Percentiles rank a stretch among this genome's conserved stretches.
phyloP scores from a whole-genome alignment of 495 filamentous ascomycete species.

The Lepidopterella palustris region DNA sequence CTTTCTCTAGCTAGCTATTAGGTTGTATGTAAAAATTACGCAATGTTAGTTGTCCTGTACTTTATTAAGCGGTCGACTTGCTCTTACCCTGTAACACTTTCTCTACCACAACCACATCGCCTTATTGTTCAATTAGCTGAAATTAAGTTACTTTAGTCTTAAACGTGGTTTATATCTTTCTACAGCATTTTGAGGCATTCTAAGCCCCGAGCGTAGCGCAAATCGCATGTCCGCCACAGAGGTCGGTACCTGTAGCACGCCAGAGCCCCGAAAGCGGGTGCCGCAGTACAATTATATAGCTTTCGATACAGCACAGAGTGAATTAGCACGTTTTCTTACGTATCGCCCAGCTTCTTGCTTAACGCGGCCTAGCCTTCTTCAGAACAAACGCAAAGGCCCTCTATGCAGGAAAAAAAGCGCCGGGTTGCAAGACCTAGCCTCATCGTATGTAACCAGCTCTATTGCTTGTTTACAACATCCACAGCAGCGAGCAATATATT shows the following conservation, averaged over 20 bases:
- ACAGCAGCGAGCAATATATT: not conserved
- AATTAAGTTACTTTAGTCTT: too few species aligned
- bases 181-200: not conserved
- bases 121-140: too few species aligned
- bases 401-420: not conserved
- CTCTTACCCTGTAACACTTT: too few species aligned
- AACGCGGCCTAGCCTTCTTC: not conserved
- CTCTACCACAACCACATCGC: too few species aligned
- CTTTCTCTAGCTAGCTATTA: too few species aligned
- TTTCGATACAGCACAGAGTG: not conserved
- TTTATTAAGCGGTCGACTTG: too few species aligned
- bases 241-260: conserved; percentile 5
- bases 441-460: not conserved
- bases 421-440: conserved; percentile 4
- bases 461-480: not conserved
- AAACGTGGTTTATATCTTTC: too few species aligned
- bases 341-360: not conserved
- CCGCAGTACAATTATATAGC: conserved; percentile 3
- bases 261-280: conserved; percentile 1
- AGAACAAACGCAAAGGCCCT: conserved; percentile 1
- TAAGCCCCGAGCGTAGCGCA: not conserved
- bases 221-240: conserved; percentile 1
- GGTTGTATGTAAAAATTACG: too few species aligned
- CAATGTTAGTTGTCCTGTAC: too few species aligned
- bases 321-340: conserved; percentile 6